These are phyloP conservation scores for Boletales sp. DNA, from an alignment of 768 basidiomycete species.

Conservation along the genomic window DNA sequence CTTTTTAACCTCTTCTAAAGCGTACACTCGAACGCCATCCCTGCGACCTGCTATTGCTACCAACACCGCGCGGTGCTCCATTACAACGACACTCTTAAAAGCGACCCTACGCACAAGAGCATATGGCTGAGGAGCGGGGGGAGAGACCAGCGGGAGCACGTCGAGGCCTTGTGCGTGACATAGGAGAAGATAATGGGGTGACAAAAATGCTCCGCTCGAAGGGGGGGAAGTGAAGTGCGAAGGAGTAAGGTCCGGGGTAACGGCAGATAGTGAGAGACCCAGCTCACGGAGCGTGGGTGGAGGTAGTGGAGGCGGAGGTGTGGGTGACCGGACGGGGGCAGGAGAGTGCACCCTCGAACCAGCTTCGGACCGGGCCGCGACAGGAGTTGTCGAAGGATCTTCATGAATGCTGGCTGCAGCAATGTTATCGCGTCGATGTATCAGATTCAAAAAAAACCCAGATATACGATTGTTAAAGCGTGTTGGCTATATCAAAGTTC, in stretches of 20 bases:
- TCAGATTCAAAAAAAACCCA: slow-evolving; percentile 79
- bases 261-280: slow-evolving; percentile 63
- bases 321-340: slow-evolving; percentile 45
- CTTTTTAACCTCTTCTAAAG: slow-evolving; percentile 81
- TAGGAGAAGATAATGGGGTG: slow-evolving; percentile 77
- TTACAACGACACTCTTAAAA: slow-evolving; percentile 86
- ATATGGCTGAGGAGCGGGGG: slow-evolving; percentile 74
- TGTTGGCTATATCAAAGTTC: slow-evolving; percentile 32
- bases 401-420: slow-evolving; percentile 29
- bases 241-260: slow-evolving; percentile 68
- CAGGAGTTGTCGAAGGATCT: slow-evolving; percentile 27
- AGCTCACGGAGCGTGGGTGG: slow-evolving; percentile 72
- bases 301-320: slow-evolving; percentile 70
- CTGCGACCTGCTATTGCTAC: slow-evolving; percentile 85
- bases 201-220: slow-evolving; percentile 71
- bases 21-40: slow-evolving; percentile 86
- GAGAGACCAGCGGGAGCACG: slow-evolving; percentile 74
- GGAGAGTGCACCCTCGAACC: slow-evolving; percentile 58
- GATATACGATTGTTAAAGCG: slow-evolving; percentile 74
- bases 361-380: slow-evolving; percentile 29
- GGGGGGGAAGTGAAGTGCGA: slow-evolving; percentile 79
- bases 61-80: slow-evolving; percentile 89
- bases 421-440: slow-evolving; percentile 62
- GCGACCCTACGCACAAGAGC: slow-evolving; percentile 76
- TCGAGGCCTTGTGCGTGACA: slow-evolving; percentile 86